phyloP scores from a whole-genome alignment of 2,329 filamentous ascomycete species.

The Elsinoe necatrix region DNA sequence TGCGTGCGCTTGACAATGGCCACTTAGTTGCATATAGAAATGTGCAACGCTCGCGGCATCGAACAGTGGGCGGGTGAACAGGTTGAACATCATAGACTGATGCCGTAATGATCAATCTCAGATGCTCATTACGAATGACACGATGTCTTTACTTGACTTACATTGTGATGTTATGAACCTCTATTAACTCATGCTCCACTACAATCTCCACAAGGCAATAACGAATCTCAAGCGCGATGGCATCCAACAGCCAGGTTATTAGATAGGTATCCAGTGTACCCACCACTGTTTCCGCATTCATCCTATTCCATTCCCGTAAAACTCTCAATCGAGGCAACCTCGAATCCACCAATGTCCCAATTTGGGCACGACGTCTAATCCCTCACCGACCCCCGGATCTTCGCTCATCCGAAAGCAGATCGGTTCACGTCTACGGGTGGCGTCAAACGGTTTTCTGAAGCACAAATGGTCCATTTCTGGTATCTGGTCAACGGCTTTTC shows the following conservation, averaged over 20 bases:
- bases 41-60: background rate
- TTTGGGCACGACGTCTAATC: background rate
- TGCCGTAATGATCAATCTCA: background rate
- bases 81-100: background rate
- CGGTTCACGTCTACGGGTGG: background rate
- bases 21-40: background rate
- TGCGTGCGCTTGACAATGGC: background rate
- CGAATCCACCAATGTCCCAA: background rate
- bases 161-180: too few species aligned
- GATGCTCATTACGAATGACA: background rate
- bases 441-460: constrained; percentile 7
- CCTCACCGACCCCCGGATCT: constrained; percentile 1
- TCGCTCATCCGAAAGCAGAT: background rate
- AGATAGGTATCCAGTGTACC: background rate
- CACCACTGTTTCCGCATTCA: background rate
- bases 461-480: background rate
- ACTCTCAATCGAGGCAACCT: background rate
- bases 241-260: too few species aligned
- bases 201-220: background rate
- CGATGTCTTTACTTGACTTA: background rate
- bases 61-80: background rate
- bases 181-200: background rate
- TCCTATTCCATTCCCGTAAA: background rate
- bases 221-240: background rate
- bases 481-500: background rate